Conservation (phyloP, 768 basidiomycete species). For the Macrolepiota dolichaula region DNA sequence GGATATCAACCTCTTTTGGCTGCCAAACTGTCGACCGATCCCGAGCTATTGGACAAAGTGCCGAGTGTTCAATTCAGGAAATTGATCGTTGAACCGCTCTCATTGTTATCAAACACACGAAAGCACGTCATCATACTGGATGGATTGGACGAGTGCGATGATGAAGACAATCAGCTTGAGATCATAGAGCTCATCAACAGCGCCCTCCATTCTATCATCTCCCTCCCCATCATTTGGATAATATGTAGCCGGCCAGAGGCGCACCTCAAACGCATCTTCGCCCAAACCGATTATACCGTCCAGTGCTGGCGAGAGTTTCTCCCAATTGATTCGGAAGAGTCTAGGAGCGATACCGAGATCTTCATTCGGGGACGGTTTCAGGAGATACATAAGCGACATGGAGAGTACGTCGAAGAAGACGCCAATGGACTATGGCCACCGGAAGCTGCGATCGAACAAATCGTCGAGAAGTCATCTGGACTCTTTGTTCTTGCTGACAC, state of each 20-base stretch:
- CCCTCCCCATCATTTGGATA: neutral
- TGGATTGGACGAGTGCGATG: neutral
- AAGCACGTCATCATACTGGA: neutral
- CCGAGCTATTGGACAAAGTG: neutral
- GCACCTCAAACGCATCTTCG: neutral
- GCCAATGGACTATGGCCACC: neutral
- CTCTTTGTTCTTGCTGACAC: neutral
- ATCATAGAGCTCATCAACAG: neutral
- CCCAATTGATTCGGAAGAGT: neutral
- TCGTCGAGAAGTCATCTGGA: neutral
- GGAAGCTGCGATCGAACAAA: neutral
- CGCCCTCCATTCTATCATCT: neutral
- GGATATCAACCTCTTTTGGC: neutral
- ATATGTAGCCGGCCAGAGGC: neutral
- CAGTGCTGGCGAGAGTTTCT: neutral
- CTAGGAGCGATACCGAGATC: neutral
- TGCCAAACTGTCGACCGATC: neutral
- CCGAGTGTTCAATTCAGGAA: neutral
- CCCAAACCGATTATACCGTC: neutral
- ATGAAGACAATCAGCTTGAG: neutral
- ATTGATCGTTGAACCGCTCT: neutral
- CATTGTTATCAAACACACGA: neutral
- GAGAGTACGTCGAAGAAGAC: neutral
- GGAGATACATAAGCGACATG: neutral
- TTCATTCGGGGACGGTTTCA: neutral